Evolutionary conservation across 192 early-diverging fungal genomes (phyloP).

Genomic region (Coemansia sp.): DNA sequence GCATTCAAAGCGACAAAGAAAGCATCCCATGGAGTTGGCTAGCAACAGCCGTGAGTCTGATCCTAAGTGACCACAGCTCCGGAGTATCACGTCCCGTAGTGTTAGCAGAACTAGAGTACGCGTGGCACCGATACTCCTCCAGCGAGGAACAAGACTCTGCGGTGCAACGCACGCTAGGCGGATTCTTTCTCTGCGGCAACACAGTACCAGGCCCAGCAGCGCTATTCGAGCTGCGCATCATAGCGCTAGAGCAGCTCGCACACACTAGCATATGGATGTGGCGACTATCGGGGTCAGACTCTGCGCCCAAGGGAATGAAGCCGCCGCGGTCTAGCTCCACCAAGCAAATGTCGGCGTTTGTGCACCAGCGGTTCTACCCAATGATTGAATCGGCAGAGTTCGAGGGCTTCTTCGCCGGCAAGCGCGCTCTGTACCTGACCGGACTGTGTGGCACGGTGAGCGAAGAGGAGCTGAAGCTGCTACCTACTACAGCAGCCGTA

Average conservation of each 20-base stretch:
- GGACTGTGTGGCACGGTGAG: slow-evolving; percentile 5
- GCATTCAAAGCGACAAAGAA: slow-evolving; percentile 3
- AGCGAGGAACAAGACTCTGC: slow-evolving; percentile 18
- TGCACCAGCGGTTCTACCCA: slow-evolving; percentile 47
- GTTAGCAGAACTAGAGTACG: slow-evolving; percentile 33
- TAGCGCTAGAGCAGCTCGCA: slow-evolving; percentile 14
- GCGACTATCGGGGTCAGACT: slow-evolving; percentile 25
- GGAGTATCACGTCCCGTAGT: slow-evolving; percentile 38
- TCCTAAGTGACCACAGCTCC: slow-evolving; percentile 30
- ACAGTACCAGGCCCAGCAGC: slow-evolving; percentile 13
- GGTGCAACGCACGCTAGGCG: slow-evolving; percentile 25
- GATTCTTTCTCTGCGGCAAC: slow-evolving; percentile 18
- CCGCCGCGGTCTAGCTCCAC: slow-evolving; percentile 3
- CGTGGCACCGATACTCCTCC: slow-evolving; percentile 28
- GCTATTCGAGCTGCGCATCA: slow-evolving; percentile 23
- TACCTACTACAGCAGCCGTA: slow-evolving; percentile 31
- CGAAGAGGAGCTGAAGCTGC: slow-evolving; percentile 23
- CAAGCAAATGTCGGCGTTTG: slow-evolving; percentile 27
- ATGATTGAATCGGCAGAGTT: slow-evolving; percentile 42
- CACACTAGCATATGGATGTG: slow-evolving; percentile 39
- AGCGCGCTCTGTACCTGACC: slow-evolving; percentile 25
- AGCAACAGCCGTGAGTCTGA: not conserved
- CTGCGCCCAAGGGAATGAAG: not conserved
- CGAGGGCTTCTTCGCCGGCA: slow-evolving; percentile 26
- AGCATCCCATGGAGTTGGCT: slow-evolving; percentile 46